Percentiles rank a stretch among this genome's conserved stretches.
phyloP scores from a whole-genome alignment of 2,329 filamentous ascomycete species.

The Metarhizium rileyi region DNA sequence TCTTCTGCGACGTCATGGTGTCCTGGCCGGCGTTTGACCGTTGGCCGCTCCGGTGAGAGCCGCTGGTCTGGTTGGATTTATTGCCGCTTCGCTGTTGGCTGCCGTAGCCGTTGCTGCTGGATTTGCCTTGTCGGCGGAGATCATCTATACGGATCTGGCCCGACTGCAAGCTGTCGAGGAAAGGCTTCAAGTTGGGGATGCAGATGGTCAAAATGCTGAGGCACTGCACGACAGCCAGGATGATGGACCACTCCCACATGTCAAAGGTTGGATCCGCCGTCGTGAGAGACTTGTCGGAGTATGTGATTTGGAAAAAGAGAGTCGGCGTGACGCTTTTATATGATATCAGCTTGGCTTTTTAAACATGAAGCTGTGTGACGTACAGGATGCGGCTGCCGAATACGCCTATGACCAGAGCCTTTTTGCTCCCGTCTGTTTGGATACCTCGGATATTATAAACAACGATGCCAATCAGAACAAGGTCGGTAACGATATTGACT shows the following conservation, averaged over 20 bases:
- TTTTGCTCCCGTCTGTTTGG: conserved; percentile 18
- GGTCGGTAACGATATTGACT: conserved; percentile 20
- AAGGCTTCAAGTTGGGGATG: conserved; percentile 20
- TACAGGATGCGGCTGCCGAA: conserved; percentile 22
- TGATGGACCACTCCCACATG: conserved; percentile 15
- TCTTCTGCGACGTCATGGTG: conserved; percentile 5
- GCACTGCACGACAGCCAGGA: conserved; percentile 18
- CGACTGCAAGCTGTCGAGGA: conserved; percentile 19
- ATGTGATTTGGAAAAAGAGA: conserved; percentile 17
- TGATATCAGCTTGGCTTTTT: background rate
- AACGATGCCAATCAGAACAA: conserved; percentile 18
- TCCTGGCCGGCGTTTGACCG: background rate
- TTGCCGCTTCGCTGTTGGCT: conserved; percentile 10
- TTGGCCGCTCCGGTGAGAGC: background rate
- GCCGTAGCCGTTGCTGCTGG: conserved; percentile 14
- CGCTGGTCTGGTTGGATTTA: conserved; percentile 12
- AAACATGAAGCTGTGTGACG: conserved; percentile 4
- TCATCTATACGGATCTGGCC: conserved; percentile 21
- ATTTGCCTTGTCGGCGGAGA: conserved; percentile 17
- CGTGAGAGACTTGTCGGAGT: conserved; percentile 13
- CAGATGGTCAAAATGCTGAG: conserved; percentile 18
- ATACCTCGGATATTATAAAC: conserved; percentile 18
- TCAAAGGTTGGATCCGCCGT: conserved; percentile 15
- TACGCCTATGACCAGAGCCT: conserved; percentile 18
- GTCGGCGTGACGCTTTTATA: conserved; percentile 17